These are phyloP conservation scores for Termitomyces sp. DNA, from an alignment of 768 basidiomycete species.

Conservation along the genomic window DNA sequence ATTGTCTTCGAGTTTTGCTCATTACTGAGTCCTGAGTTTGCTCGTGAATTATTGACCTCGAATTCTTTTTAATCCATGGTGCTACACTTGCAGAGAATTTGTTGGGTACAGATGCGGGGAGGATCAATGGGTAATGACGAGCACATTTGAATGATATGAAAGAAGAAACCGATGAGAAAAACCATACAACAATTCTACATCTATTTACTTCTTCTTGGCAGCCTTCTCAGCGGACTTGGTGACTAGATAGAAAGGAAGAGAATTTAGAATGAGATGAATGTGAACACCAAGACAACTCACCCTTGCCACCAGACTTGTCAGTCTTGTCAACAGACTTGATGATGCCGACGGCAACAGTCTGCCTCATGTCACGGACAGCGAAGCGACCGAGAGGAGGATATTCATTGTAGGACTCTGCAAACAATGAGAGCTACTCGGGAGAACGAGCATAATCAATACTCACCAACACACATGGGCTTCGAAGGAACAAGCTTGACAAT, in stretches of 20 bases:
- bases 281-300: conserved; percentile 28
- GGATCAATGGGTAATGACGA: conserved; percentile 23
- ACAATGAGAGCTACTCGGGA: background rate
- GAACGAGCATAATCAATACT: conserved; percentile 11
- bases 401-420: conserved; percentile 78
- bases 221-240: conserved; percentile 97
- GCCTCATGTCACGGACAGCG: conserved; percentile 99
- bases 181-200: conserved; percentile 66
- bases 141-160: conserved; percentile 31
- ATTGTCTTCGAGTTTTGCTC: no score
- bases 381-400: conserved; percentile 99
- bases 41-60: background rate
- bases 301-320: conserved; percentile 84
- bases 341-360: conserved; percentile 98
- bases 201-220: conserved; percentile 91
- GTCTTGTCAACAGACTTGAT: conserved; percentile 98
- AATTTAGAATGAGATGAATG: background rate
- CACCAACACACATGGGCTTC: conserved; percentile 75
- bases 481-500: conserved; percentile 95
- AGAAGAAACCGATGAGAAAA: conserved; percentile 46
- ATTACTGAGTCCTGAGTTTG: background rate
- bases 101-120: conserved; percentile 40
- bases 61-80: conserved; percentile 2
- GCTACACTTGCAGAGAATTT: conserved; percentile 23
- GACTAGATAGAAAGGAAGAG: conserved; percentile 34